These are phyloP conservation scores for Eugenia klotzschiana DNA, from an alignment of 441 rosid genomes.

Conservation along the genomic window DNA sequence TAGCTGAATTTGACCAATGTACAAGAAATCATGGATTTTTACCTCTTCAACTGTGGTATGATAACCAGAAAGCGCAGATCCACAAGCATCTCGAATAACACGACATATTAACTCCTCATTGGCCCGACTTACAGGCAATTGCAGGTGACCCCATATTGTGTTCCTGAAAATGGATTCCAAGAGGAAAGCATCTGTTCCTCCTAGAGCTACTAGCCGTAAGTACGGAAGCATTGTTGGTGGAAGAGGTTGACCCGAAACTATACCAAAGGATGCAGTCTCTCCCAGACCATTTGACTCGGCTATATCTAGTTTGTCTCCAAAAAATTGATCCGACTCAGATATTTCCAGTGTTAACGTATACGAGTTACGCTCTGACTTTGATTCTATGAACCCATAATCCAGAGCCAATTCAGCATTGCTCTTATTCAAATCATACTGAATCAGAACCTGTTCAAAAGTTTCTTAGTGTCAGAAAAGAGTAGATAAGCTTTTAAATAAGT, in stretches of 20 bases:
- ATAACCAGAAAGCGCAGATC: slow-evolving; percentile 66
- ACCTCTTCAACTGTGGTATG: slow-evolving; percentile 75
- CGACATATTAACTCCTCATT: slow-evolving; percentile 80
- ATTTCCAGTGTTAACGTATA: slow-evolving; percentile 66
- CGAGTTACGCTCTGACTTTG: slow-evolving; percentile 43
- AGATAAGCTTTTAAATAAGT: background rate
- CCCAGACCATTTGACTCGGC: slow-evolving; percentile 66
- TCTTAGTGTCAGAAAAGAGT: background rate
- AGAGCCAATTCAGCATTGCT: slow-evolving; percentile 84
- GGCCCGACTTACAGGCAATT: slow-evolving; percentile 58
- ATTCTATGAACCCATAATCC: slow-evolving; percentile 81
- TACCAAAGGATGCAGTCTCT: slow-evolving; percentile 50
- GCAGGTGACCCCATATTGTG: slow-evolving; percentile 78
- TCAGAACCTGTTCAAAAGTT: slow-evolving; percentile 42
- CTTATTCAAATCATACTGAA: slow-evolving; percentile 73
- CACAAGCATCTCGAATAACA: slow-evolving; percentile 72
- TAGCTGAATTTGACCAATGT: background rate
- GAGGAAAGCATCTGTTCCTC: slow-evolving; percentile 79
- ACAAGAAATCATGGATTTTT: background rate
- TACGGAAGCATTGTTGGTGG: slow-evolving; percentile 66
- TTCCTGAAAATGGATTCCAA: slow-evolving; percentile 76
- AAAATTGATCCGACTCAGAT: slow-evolving; percentile 50
- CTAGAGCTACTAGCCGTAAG: slow-evolving; percentile 65
- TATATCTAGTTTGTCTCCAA: slow-evolving; percentile 76
- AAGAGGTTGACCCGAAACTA: slow-evolving; percentile 48